These are phyloP conservation scores for Jaenimonas drosophilae DNA, from an alignment of 208 protist genomes.

Conservation along the genomic window DNA sequence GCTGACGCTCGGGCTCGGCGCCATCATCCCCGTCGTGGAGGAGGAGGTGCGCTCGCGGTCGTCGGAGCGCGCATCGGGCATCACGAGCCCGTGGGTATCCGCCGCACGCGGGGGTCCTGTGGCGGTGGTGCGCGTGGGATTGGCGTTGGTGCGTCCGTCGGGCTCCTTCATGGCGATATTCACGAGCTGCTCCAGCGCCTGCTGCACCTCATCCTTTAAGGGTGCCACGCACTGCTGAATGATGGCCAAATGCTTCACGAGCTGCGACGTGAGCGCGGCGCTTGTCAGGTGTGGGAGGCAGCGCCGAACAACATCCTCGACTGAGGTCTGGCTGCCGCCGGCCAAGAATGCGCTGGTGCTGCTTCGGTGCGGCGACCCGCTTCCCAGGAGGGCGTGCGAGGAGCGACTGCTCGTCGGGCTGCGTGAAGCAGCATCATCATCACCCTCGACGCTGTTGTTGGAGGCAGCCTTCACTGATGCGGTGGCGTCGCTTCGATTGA, in stretches of 20 bases:
- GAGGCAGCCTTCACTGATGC: background rate
- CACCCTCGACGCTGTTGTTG: background rate
- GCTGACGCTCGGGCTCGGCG: background rate
- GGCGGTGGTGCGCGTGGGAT: background rate
- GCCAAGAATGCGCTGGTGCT: background rate
- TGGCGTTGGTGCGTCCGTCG: background rate
- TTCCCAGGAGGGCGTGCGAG: background rate
- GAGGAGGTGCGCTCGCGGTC: no score
- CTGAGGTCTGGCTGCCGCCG: background rate
- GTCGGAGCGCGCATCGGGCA: no score
- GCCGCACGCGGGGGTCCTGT: background rate
- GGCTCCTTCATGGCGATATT: constrained; percentile 56
- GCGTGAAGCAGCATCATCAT: background rate
- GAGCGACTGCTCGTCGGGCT: background rate
- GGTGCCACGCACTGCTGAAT: constrained; percentile 43
- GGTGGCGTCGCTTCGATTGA: background rate
- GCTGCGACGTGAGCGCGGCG: constrained; percentile 46
- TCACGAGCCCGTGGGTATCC: background rate
- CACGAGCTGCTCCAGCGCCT: constrained; percentile 58
- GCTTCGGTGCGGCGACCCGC: background rate
- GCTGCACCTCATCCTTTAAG: constrained; percentile 38
- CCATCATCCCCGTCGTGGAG: background rate
- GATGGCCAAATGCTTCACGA: constrained; percentile 42
- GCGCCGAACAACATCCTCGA: constrained; percentile 59
- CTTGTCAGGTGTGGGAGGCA: constrained; percentile 53